Conservation (phyloP, 331 rosid genomes). For the Stylosanthes scabra region DNA sequence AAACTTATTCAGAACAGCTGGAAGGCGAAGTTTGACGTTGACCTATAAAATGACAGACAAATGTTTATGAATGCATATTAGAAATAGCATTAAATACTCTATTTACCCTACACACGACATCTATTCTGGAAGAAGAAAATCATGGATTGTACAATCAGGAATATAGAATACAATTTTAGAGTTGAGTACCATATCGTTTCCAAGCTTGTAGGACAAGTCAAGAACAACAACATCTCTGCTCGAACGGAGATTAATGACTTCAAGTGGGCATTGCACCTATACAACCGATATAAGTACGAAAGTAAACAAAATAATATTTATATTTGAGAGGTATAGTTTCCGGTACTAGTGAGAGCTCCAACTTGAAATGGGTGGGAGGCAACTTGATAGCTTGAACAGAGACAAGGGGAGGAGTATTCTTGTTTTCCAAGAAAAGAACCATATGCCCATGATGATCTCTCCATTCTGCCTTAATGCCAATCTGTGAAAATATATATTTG, state of each 20-base stretch:
- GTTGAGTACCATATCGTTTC: slow-evolving; percentile 72
- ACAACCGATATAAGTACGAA: slow-evolving; percentile 36
- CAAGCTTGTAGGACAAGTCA: slow-evolving; percentile 94
- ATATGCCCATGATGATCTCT: slow-evolving; percentile 88
- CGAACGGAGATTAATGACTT: slow-evolving; percentile 82
- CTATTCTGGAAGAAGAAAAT: neutral
- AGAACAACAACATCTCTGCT: slow-evolving; percentile 96
- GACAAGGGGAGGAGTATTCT: slow-evolving; percentile 88
- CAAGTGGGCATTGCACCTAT: slow-evolving; percentile 99
- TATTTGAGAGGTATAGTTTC: slow-evolving; percentile 87
- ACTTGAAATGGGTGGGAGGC: slow-evolving; percentile 88
- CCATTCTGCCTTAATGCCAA: slow-evolving; percentile 99
- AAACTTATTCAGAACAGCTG: slow-evolving; percentile 90
- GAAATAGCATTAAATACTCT: neutral
- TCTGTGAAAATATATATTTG: slow-evolving; percentile 44
- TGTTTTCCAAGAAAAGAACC: slow-evolving; percentile 98
- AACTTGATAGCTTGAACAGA: slow-evolving; percentile 90
- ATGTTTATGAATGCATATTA: slow-evolving; percentile 32
- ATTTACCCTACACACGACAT: slow-evolving; percentile 27
- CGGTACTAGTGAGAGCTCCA: slow-evolving; percentile 92
- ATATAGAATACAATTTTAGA: slow-evolving; percentile 21
- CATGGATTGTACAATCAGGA: slow-evolving; percentile 7
- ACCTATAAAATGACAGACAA: no score
- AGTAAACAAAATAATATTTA: neutral
- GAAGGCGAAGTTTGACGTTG: slow-evolving; percentile 69